Percentiles rank a stretch among this genome's conserved stretches.
These are phyloP conservation scores for Allantophomopsis lycopodina DNA, from an alignment of 2,329 filamentous ascomycete species.

Conservation along the genomic window DNA sequence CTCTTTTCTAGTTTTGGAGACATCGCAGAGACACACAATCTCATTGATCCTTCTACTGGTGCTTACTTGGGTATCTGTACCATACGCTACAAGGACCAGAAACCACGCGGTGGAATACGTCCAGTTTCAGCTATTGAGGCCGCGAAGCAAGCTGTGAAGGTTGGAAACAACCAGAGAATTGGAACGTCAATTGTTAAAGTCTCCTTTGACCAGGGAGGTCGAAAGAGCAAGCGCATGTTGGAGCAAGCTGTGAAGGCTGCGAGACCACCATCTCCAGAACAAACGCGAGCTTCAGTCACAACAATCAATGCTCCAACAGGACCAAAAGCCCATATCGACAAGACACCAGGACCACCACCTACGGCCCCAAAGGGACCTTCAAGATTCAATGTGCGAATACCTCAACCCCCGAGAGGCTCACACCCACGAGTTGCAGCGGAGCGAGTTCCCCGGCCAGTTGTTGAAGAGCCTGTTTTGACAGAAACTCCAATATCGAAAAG, in stretches of 20 bases:
- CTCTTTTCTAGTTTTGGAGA: slow-evolving; percentile 75
- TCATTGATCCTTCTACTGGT: slow-evolving; percentile 87
- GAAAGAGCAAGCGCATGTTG: slow-evolving; percentile 66
- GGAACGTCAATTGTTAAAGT: slow-evolving; percentile 68
- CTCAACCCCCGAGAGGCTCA: no score
- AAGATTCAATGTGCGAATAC: slow-evolving; percentile 2
- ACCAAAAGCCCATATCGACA: slow-evolving; percentile 22
- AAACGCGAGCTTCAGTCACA: neutral
- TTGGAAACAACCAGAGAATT: slow-evolving; percentile 67
- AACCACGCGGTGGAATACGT: slow-evolving; percentile 21
- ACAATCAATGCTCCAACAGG: slow-evolving; percentile 16
- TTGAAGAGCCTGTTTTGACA: no score
- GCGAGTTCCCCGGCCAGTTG: no score
- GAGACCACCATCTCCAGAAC: slow-evolving; percentile 19
- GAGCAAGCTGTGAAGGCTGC: slow-evolving; percentile 58
- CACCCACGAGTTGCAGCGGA: no score
- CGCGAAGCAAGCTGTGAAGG: slow-evolving; percentile 65
- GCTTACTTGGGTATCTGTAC: slow-evolving; percentile 89
- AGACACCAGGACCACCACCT: slow-evolving; percentile 54
- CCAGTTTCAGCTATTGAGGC: slow-evolving; percentile 61
- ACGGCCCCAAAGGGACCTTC: slow-evolving; percentile 74
- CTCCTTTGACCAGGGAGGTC: slow-evolving; percentile 79
- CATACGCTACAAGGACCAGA: slow-evolving; percentile 72
- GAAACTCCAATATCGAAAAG: no score
- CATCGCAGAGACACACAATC: slow-evolving; percentile 82